Conservation (phyloP, 2,329 filamentous ascomycete species). For the Paecilomyces fulvus region DNA sequence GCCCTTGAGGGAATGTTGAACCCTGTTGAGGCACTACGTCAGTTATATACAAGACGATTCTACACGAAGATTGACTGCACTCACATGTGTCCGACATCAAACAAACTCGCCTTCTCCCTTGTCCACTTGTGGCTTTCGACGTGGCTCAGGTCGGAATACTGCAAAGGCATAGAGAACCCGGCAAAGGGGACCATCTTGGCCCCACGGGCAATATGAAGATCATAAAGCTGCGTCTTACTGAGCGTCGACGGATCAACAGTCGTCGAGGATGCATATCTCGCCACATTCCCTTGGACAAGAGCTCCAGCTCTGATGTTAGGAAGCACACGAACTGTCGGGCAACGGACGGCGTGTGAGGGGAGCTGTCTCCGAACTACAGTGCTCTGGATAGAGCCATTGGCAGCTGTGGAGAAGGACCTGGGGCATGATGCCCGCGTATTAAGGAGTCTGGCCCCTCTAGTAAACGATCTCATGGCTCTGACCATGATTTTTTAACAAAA, state of each 20-base stretch:
- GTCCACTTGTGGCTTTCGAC: slow-evolving; percentile 85
- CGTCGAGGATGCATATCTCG: slow-evolving; percentile 26
- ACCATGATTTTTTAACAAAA: background rate
- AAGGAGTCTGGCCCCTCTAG: slow-evolving; percentile 22
- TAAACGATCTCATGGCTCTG: slow-evolving; percentile 10
- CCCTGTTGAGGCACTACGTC: slow-evolving; percentile 32
- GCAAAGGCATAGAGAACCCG: slow-evolving; percentile 85
- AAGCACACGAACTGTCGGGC: slow-evolving; percentile 5
- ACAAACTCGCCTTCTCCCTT: slow-evolving; percentile 75
- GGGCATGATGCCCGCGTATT: slow-evolving; percentile 15
- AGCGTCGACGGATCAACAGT: slow-evolving; percentile 13
- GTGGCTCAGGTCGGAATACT: slow-evolving; percentile 71
- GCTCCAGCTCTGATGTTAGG: slow-evolving; percentile 7
- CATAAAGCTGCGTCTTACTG: slow-evolving; percentile 61
- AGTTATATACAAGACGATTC: background rate
- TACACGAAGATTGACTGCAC: slow-evolving; percentile 11
- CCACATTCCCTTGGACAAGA: slow-evolving; percentile 8
- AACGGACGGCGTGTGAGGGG: slow-evolving; percentile 15
- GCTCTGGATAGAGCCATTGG: slow-evolving; percentile 19
- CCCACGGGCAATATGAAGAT: slow-evolving; percentile 67
- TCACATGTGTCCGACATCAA: slow-evolving; percentile 96
- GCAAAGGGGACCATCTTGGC: slow-evolving; percentile 97
- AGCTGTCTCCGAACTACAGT: slow-evolving; percentile 20
- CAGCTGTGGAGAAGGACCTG: slow-evolving; percentile 16
- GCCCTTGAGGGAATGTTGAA: slow-evolving; percentile 76